A percentile compares a stretch with the other conserved stretches of the same genome.
Conservation (phyloP, 164 flowering plant genomes). For the Nymphaea thermarum region DNA sequence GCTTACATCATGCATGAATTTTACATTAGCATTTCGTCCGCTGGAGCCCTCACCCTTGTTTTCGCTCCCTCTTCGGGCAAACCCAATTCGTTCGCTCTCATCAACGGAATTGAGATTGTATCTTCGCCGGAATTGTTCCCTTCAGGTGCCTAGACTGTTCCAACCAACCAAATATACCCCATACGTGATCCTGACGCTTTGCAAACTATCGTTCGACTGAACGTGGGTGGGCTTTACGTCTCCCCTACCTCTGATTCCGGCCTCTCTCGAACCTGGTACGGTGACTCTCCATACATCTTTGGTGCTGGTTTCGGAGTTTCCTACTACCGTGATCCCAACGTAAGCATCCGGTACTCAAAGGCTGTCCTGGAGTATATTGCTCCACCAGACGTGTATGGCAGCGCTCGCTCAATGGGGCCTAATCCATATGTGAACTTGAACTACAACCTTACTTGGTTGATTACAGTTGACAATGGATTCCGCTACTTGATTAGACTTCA, state of each 20-base stretch:
- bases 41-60: slow-evolving; percentile 20
- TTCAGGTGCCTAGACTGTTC: no score
- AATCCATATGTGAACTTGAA: not conserved
- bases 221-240: not conserved
- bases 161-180: no score
- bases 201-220: not conserved
- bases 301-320: not conserved
- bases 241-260: not conserved
- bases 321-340: not conserved
- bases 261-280: not conserved
- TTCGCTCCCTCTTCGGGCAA: slow-evolving; percentile 27
- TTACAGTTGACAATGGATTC: slow-evolving; percentile 42
- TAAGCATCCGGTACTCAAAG: not conserved
- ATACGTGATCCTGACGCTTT: not conserved
- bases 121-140: not conserved
- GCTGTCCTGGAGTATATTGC: not conserved
- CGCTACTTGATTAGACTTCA: slow-evolving; percentile 79
- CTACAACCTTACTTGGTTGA: no score
- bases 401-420: slow-evolving; percentile 4
- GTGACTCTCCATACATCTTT: not conserved
- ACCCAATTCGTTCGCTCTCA: slow-evolving; percentile 40
- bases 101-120: slow-evolving; percentile 67
- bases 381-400: not conserved
- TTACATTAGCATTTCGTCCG: slow-evolving; percentile 11
- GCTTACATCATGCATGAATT: slow-evolving; percentile 54